Conservation (phyloP, 768 basidiomycete species). For the Auriculariales sp. region DNA sequence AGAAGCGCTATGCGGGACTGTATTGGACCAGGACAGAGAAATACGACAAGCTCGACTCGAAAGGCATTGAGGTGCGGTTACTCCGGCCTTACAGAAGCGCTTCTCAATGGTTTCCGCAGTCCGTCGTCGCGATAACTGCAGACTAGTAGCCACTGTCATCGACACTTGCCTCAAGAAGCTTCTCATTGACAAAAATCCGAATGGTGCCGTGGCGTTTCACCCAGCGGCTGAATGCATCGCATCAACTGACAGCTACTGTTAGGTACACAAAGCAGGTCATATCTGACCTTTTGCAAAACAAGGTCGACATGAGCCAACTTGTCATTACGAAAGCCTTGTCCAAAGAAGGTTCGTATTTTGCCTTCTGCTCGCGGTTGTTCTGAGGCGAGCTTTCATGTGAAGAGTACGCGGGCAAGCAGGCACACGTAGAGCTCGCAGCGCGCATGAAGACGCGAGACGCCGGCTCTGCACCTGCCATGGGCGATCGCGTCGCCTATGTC, state of each 20-base stretch:
- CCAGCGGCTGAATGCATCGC: too few species aligned
- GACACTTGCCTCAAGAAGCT: constrained; percentile 97
- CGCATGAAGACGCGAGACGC: constrained; percentile 95
- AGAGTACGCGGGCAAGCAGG: constrained; percentile 94
- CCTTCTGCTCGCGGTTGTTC: background rate
- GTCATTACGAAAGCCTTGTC: constrained; percentile 97
- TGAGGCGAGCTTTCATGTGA: too few species aligned
- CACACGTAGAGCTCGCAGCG: constrained; percentile 90
- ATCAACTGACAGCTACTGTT: too few species aligned
- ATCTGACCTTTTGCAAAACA: constrained; percentile 88
- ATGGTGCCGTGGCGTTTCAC: too few species aligned
- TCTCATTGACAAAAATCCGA: constrained; percentile 89
- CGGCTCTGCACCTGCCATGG: constrained; percentile 91
- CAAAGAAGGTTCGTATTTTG: constrained; percentile 46
- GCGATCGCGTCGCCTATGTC: constrained; percentile 97
- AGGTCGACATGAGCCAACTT: constrained; percentile 95
- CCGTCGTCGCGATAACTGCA: constrained; percentile 97
- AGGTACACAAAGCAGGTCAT: constrained; percentile 93
- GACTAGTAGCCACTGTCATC: constrained; percentile 95
- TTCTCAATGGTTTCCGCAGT: constrained; percentile 31
- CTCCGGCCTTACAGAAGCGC: background rate
- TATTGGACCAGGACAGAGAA: constrained; percentile 96
- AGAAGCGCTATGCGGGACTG: constrained; percentile 95
- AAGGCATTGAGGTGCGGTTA: constrained; percentile 95
- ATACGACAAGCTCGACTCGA: constrained; percentile 99